Percentiles rank a stretch among this genome's conserved stretches.
These are phyloP conservation scores for Tetrahymena borealis DNA, from an alignment of 73 alveolate species.

Conservation along the genomic window DNA sequence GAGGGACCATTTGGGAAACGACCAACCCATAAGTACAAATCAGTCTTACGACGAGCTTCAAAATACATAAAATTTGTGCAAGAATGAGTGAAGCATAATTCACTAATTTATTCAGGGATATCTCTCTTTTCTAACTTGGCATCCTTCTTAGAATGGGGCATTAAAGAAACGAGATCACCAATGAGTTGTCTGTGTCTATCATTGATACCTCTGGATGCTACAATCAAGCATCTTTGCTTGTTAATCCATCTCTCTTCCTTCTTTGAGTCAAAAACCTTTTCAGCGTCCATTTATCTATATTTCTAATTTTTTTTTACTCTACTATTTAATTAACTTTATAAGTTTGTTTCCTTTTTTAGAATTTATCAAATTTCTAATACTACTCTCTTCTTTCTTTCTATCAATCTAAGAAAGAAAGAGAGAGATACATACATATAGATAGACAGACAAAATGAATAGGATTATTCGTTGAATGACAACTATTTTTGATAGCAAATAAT, in stretches of 20 bases:
- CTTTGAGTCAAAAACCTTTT: conserved; percentile 35
- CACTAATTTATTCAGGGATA: conserved; percentile 73
- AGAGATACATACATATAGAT: no score
- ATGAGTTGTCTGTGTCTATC: conserved; percentile 77
- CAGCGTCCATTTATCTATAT: conserved; percentile 33
- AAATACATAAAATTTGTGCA: conserved; percentile 89
- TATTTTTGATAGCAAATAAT: not conserved
- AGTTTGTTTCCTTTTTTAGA: not conserved
- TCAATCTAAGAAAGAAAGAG: no score
- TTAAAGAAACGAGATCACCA: conserved; percentile 71
- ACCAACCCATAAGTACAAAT: conserved; percentile 86
- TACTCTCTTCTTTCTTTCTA: no score
- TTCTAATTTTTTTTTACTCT: not conserved
- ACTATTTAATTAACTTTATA: not conserved
- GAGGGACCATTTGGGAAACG: conserved; percentile 96
- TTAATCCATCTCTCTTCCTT: conserved; percentile 80
- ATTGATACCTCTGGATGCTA: conserved; percentile 84
- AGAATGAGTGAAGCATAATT: conserved; percentile 79
- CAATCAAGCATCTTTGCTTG: conserved; percentile 81
- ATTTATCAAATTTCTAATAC: not conserved
- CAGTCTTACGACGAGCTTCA: conserved; percentile 84
- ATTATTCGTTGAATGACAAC: no score
- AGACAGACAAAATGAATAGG: no score
- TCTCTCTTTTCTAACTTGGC: conserved; percentile 87
- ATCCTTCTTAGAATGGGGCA: conserved; percentile 96